Evolutionary conservation across 2,329 filamentous ascomycete genomes (phyloP), one percentile per base, ranked within the genome.

Genomic region (Aaosphaeria arxii): DNA sequence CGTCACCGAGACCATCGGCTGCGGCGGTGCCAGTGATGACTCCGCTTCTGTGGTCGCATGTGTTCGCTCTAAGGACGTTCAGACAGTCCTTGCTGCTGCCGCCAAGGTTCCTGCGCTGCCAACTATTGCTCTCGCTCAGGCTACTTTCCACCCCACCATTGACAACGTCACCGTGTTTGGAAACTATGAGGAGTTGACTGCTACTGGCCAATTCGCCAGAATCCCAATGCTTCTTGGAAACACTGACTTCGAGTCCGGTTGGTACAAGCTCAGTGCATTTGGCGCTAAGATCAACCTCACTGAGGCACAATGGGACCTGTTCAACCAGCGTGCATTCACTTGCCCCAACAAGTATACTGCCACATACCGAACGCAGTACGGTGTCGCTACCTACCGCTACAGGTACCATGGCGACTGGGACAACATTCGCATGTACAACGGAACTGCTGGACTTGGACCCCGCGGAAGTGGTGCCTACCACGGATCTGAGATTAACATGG

Each of bases 1-100:
- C 40, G 70, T 74, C 31, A 69, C 70, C 6, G 61, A 63, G 11
- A 62, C 67, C 0, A 47, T 74, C 1, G 71, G 70, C 5, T 74
- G 71, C 40, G 64, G 61, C 30, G 56, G 57, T 40, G 29, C 28
- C 9, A 13, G 33, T 11, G 33, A 36, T 36, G 17, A 24, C 17
- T 24, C 17, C 17, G 17, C 17, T 24, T 24, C 17, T 24, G 33
- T 36, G 3, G 13, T 36, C 9, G 33, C 33, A 36, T 36, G 33
- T 36, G 13, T 36, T 9, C 33, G 13, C 9, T 36, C 33, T 4
- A 36, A 9, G 33, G 33, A 36, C 13, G 13, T 36, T 4, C 9
- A 13, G 13, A 36, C 33, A 13, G 33, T 13, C 33, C 17, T 24
- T 24, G 55, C 58, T n/a, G 63, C 62, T 7, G 57, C 59, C n/a